These are phyloP conservation scores for Filobasidium floriforme DNA, from an alignment of 768 basidiomycete genomes.

Conservation along the genomic window DNA sequence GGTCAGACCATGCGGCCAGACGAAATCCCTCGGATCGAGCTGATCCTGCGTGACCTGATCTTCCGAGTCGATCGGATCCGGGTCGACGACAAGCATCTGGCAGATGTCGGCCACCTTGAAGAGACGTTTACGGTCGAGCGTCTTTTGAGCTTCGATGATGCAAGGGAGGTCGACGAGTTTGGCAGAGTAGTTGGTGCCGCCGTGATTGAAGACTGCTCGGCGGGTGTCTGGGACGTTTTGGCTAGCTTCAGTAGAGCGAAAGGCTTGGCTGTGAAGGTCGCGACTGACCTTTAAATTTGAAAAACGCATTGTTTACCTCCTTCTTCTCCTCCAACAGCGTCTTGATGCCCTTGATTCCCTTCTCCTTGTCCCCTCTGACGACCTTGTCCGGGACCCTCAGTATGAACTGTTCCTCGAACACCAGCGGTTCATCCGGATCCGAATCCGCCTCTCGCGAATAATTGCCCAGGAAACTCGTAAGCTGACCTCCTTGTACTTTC, in stretches of 20 bases:
- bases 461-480: constrained; percentile 74
- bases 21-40: constrained; percentile 89
- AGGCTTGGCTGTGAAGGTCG: neutral
- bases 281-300: constrained; percentile 85
- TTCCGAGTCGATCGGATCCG: constrained; percentile 47
- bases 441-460: constrained; percentile 85
- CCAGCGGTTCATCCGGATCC: constrained; percentile 79
- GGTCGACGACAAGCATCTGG: constrained; percentile 90
- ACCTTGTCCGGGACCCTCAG: constrained; percentile 75
- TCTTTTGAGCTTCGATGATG: constrained; percentile 90
- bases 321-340: constrained; percentile 76
- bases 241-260: neutral
- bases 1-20: constrained; percentile 93
- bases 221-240: constrained; percentile 61
- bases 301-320: constrained; percentile 77
- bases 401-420: constrained; percentile 96
- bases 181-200: constrained; percentile 68
- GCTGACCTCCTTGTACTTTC: constrained; percentile 1
- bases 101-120: constrained; percentile 99
- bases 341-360: constrained; percentile 49
- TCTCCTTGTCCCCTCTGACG: constrained; percentile 32
- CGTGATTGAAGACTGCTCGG: constrained; percentile 79
- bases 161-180: constrained; percentile 95
- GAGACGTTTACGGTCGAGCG: constrained; percentile 90
- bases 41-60: constrained; percentile 65